Base-by-base conservation (phyloP, 345 rosid species). In the Aegle marmelos region DNA sequence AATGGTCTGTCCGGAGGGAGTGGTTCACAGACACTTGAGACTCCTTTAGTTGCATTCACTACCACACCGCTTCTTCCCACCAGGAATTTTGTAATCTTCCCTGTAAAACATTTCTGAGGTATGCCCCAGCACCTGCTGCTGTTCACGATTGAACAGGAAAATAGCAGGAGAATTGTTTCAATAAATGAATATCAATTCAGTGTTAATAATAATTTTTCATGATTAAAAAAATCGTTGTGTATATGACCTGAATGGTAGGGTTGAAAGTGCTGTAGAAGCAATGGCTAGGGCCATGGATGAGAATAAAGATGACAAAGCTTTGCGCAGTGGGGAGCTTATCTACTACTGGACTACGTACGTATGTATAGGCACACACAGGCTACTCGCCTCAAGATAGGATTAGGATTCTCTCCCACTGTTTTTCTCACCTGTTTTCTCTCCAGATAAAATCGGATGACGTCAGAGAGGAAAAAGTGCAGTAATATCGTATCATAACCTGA, bases 1-100 rank as follows among this genome's bases (percentile, higher is more conserved):
- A 93, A 16, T 7, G 98, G 98, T 62, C 98, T 86, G 80, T 95
- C 97, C 0, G 98, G 98, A 82, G 98, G 95, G 73, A 95, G 97
- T 13, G 98, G 98, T 70, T 87, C 90, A 73, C 98, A 95, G 9
- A 90, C 88, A 82, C 94, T 91, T 11, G 98, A 93, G 3, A 89
- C 94, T 58, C 90, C 97, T 88, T 93, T 95, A 1, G 90, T 85
- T 66, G 98, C 98, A 73, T 86, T 85, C 70, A 84, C 95, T 71
- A 85, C 83, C 74, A 83, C 56, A 11, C 81, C 66, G 6, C 71
- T 72, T 68, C 73, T 75, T 53, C 59, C 72, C 6, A 61, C 1
- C 34, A 72, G 48, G 60, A 54, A 62, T 45, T 66, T 77, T 54
- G 50, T 64, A 25, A 64, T 19, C 53, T 74, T 79, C 56, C 79